A percentile compares a stretch with the other conserved stretches of the same genome.
Conservation (phyloP, 2,329 filamentous ascomycete genomes). For the Colletotrichum eremochloae region DNA sequence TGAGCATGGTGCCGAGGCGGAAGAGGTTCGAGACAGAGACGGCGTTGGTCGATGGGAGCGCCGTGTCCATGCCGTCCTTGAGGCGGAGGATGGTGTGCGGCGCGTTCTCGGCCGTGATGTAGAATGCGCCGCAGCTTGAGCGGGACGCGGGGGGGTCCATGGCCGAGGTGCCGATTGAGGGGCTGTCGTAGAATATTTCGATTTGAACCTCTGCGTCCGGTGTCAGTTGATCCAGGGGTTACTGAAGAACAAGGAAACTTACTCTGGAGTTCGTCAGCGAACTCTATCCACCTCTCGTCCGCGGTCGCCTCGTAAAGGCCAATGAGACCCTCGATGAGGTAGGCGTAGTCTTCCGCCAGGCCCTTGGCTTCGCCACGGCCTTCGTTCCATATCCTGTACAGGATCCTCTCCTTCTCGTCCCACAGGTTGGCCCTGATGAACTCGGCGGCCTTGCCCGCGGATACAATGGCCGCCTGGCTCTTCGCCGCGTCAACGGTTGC, state of each 20-base stretch:
- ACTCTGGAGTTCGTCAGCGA: conserved; percentile 86
- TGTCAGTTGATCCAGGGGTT: conserved; percentile 32
- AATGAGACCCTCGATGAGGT: conserved; percentile 84
- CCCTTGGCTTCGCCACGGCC: conserved; percentile 74
- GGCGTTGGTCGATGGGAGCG: conserved; percentile 90
- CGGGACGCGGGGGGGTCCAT: conserved; percentile 55
- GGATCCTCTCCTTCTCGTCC: conserved; percentile 69
- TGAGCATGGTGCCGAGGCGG: conserved; percentile 78
- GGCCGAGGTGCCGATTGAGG: conserved; percentile 46
- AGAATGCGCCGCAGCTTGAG: conserved; percentile 74
- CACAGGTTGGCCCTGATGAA: conserved; percentile 84
- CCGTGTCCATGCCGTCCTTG: conserved; percentile 95
- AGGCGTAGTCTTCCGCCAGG: conserved; percentile 96
- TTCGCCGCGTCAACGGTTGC: conserved; percentile 68
- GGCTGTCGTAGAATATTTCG: conserved; percentile 80
- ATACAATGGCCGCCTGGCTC: conserved; percentile 71
- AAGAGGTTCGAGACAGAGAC: conserved; percentile 90
- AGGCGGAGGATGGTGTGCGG: conserved; percentile 84
- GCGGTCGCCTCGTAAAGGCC: conserved; percentile 88
- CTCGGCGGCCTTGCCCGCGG: conserved; percentile 75
- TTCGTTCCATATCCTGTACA: conserved; percentile 82
- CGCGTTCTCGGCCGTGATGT: conserved; percentile 74
- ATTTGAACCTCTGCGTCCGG: conserved; percentile 75
- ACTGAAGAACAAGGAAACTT: conserved; percentile 47
- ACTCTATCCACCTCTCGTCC: conserved; percentile 80